Base-by-base conservation (phyloP, 2,329 filamentous ascomycete genomes). In the Zymoseptoria ardabiliae region DNA sequence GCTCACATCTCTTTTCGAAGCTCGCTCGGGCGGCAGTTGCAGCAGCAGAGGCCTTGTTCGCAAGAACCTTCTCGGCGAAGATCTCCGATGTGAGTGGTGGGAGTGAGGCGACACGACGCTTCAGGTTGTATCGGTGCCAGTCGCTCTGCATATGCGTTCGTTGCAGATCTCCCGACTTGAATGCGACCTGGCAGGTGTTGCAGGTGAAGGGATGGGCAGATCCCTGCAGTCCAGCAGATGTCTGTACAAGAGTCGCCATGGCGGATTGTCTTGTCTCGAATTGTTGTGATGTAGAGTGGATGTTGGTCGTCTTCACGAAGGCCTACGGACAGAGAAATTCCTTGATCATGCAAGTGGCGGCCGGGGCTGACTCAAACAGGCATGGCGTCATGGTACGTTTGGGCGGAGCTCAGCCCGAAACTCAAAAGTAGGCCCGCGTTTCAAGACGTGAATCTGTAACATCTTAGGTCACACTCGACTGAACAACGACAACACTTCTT, bases 171-270 rank as follows among this genome's bases (percentile, higher is more conserved):
- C 90, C 91, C 72, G 90, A 91, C 66, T 93, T 88, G 77, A 97
- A 99, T 56, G 93, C 94, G 68, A 99, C 92, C 74, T 96, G 91
- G 73, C 94, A 99, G 60, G 92, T 94, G 76, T 97, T 99, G 85
- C 94, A 99, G 58, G 93, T 97, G 78, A 93, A 99, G 1, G 94
- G 93, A 73, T 97, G 91, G 23, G 87, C 62, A n/a, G 68, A 67
- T 49, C 52, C 63, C 49, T 56, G 64, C 48, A 63, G 56, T 20
- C 54, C 55, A n/a, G 61, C 54, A 3, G 65, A 50, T 20, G 62
- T 48, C 23, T 60, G 56, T 11, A 58, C 61, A 48, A 65, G 58
- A 21, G 63, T 62, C 50, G 66, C 60, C 62, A 68, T 68, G 53
- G 30, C 63, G 35, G 50, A 45, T 17, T n/a, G 6, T 5, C 13